Percentiles rank a stretch among this genome's conserved stretches.
Evolutionary conservation across 1,284 basidiomycete genomes (phyloP).

Genomic region (Schizopora paradoxa): DNA sequence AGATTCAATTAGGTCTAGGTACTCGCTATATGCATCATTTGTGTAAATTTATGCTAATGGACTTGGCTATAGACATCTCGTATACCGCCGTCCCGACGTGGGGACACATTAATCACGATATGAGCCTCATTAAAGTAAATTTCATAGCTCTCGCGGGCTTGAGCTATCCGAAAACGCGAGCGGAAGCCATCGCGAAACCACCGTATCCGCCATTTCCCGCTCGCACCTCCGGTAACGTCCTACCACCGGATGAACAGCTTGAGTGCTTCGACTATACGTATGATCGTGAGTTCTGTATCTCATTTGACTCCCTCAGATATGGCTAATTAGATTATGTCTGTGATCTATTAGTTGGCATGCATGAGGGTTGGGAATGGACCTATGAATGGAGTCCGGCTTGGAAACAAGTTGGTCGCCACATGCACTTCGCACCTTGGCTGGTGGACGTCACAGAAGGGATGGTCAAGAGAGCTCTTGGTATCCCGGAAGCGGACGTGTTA

Average conservation of each 20-base stretch:
- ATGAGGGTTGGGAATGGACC: slow-evolving; percentile 7
- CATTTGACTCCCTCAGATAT: background rate
- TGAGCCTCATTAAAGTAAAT: background rate
- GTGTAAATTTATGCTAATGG: background rate
- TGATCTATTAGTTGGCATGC: slow-evolving; percentile 3
- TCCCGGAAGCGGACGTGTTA: background rate
- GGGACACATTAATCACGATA: background rate
- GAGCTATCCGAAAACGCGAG: slow-evolving; percentile 11
- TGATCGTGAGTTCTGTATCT: slow-evolving; percentile 5
- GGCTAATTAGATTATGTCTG: background rate
- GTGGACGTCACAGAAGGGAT: background rate
- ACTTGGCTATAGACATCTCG: background rate
- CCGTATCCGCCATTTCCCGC: slow-evolving; percentile 7
- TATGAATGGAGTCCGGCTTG: slow-evolving; percentile 22
- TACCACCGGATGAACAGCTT: slow-evolving; percentile 23
- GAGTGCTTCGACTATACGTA: slow-evolving; percentile 25
- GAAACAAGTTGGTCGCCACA: slow-evolving; percentile 21
- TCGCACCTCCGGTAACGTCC: background rate
- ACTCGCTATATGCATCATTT: too few relatives aligned
- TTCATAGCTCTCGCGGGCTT: slow-evolving; percentile 19
- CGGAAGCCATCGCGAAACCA: slow-evolving; percentile 1
- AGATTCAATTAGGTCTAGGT: slow-evolving; percentile 14
- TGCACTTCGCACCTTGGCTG: slow-evolving; percentile 17
- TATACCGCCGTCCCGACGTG: background rate
- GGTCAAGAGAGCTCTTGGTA: background rate